Evolutionary conservation across 1,284 basidiomycete species (phyloP).

Genomic region (Ceratobasidium sp.): DNA sequence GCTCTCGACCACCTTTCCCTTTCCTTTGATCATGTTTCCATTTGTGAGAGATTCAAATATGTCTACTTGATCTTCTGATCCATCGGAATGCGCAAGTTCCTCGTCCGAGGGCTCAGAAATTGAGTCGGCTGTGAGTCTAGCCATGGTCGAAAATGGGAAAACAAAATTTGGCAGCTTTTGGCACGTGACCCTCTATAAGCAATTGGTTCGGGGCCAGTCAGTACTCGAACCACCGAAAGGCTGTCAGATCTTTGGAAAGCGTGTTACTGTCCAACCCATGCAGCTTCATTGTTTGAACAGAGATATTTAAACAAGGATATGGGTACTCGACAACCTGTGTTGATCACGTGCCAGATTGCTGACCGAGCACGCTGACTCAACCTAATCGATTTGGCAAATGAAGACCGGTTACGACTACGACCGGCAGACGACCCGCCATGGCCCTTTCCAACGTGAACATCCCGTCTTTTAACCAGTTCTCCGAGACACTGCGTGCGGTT

Average conservation of each 20-base stretch:
- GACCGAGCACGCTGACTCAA: not conserved
- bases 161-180: constrained; percentile 20
- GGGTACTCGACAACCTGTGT: not conserved
- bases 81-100: constrained; percentile 15
- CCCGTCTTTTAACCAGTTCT: constrained; percentile 27
- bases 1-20: constrained; percentile 51
- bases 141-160: constrained; percentile 34
- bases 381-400: not conserved
- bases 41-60: constrained; percentile 60
- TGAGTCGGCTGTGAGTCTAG: not conserved
- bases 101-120: constrained; percentile 5
- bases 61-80: constrained; percentile 59
- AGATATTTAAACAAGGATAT: too few species aligned
- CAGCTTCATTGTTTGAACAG: not conserved
- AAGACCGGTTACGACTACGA: too few species aligned
- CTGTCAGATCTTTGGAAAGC: not conserved
- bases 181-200: constrained; percentile 20
- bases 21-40: constrained; percentile 49
- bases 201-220: not conserved
- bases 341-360: not conserved
- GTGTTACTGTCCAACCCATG: not conserved
- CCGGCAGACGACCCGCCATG: not conserved
- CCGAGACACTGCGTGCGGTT: constrained; percentile 27
- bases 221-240: not conserved
- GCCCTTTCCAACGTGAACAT: too few species aligned